These are phyloP conservation scores for Cokeromyces recurvatus DNA, from an alignment of 371 early-diverging fungal genomes.

Conservation along the genomic window DNA sequence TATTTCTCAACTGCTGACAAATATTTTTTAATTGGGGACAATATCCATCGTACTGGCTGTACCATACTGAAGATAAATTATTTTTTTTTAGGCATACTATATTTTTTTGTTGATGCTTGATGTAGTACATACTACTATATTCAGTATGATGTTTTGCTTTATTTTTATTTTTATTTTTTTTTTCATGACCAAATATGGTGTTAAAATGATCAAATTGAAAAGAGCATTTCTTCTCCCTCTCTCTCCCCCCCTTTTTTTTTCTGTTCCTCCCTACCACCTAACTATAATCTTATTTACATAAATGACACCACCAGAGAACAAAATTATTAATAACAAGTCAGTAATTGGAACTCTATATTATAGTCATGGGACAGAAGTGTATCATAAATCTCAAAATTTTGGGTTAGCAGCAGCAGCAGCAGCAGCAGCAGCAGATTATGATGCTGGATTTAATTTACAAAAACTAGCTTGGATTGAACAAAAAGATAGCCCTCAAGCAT, in stretches of 20 bases:
- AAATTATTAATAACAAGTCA: neutral
- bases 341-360: conserved; percentile 7
- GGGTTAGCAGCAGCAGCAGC: no score
- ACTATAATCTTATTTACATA: no score
- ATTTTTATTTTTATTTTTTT: conserved; percentile 5
- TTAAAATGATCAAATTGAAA: neutral
- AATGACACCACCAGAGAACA: conserved; percentile 12
- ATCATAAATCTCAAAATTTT: conserved; percentile 7
- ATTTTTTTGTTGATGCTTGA: no score
- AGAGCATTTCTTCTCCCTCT: no score
- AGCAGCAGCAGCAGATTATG: conserved; percentile 11
- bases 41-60: no score
- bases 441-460: conserved; percentile 19
- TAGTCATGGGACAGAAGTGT: conserved; percentile 22
- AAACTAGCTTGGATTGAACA: conserved; percentile 17
- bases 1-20: no score
- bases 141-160: no score
- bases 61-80: no score
- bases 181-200: conserved; percentile 2
- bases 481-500: neutral
- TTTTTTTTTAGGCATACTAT: no score
- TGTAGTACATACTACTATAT: no score
- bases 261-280: neutral
- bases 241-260: neutral
- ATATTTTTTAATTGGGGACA: no score